Evolutionary conservation across 441 rosid genomes (phyloP).

Genomic region (Arabidopsis lyrata): DNA sequence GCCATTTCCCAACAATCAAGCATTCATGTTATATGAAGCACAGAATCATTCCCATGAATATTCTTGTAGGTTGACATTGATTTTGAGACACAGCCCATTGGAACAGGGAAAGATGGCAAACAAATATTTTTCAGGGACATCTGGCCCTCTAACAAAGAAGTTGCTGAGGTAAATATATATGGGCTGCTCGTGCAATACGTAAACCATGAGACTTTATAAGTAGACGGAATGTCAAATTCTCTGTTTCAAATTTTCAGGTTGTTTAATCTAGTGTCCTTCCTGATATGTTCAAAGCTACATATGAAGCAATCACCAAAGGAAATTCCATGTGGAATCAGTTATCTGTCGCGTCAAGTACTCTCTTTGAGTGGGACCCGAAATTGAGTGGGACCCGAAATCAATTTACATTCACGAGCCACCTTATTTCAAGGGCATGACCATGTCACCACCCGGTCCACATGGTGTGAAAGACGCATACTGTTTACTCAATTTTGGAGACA

Average conservation of each 20-base stretch:
- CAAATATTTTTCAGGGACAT: slow-evolving; percentile 1
- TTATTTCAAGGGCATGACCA: slow-evolving; percentile 3
- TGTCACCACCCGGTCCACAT: slow-evolving; percentile 89
- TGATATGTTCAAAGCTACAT: slow-evolving; percentile 9
- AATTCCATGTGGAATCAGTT: slow-evolving; percentile 8
- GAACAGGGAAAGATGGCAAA: slow-evolving; percentile 3
- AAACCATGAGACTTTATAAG: neutral
- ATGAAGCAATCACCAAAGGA: slow-evolving; percentile 4
- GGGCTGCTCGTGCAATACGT: neutral
- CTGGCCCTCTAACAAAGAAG: slow-evolving; percentile 4
- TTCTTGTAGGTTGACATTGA: slow-evolving; percentile 10
- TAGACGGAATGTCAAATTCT: neutral
- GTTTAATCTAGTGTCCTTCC: slow-evolving; percentile 1
- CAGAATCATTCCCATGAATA: neutral
- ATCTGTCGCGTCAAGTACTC: slow-evolving; percentile 3
- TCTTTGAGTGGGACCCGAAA: slow-evolving; percentile 6
- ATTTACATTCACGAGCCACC: slow-evolving; percentile 4
- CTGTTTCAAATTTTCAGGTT: neutral
- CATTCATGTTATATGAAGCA: neutral
- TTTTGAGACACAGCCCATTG: slow-evolving; percentile 7
- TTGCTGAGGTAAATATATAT: neutral
- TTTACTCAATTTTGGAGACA: slow-evolving; percentile 72
- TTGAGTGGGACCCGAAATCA: slow-evolving; percentile 10
- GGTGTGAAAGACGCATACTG: slow-evolving; percentile 70
- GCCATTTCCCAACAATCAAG: neutral